phyloP scores from a whole-genome alignment of 345 rosid species.

The Populus tremula region DNA sequence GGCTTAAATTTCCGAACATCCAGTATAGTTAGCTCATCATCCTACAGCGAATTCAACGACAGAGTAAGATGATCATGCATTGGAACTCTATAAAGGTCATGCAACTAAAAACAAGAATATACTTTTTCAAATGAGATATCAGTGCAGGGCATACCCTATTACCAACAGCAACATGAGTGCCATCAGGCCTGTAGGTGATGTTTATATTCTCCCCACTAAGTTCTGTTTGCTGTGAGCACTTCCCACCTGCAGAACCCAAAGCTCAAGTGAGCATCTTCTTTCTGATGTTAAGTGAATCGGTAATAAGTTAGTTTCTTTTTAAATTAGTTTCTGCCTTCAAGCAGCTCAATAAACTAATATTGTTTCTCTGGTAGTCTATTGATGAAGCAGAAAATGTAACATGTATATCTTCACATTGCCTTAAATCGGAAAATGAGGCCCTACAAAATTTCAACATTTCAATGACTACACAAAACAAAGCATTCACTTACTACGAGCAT shows the following conservation, averaged over 20 bases:
- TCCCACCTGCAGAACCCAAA: constrained; percentile 60
- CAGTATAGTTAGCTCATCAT: constrained; percentile 89
- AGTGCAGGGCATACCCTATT: constrained; percentile 68
- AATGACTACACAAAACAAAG: background rate
- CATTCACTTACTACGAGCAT: constrained; percentile 83
- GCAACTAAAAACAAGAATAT: background rate
- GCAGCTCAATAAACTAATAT: background rate
- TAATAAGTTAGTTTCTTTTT: background rate
- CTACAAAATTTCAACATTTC: background rate
- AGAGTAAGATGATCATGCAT: constrained; percentile 1
- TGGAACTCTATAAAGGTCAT: background rate
- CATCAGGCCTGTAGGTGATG: constrained; percentile 93
- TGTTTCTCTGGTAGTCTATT: too few species aligned
- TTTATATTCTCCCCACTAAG: constrained; percentile 98
- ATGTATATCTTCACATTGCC: background rate
- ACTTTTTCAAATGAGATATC: constrained; percentile 10
- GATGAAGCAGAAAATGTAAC: background rate
- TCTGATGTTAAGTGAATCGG: background rate
- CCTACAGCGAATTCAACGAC: constrained; percentile 45
- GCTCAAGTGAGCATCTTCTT: background rate
- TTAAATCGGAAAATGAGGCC: background rate
- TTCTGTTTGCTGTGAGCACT: constrained; percentile 91
- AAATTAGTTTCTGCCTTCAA: background rate
- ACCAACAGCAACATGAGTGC: constrained; percentile 90
- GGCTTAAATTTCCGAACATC: constrained; percentile 97